Percentiles rank a stretch among this genome's conserved stretches.
These are phyloP conservation scores for Licmophora abbreviata DNA, from an alignment of 108 stramenopile genomes.

Conservation along the genomic window DNA sequence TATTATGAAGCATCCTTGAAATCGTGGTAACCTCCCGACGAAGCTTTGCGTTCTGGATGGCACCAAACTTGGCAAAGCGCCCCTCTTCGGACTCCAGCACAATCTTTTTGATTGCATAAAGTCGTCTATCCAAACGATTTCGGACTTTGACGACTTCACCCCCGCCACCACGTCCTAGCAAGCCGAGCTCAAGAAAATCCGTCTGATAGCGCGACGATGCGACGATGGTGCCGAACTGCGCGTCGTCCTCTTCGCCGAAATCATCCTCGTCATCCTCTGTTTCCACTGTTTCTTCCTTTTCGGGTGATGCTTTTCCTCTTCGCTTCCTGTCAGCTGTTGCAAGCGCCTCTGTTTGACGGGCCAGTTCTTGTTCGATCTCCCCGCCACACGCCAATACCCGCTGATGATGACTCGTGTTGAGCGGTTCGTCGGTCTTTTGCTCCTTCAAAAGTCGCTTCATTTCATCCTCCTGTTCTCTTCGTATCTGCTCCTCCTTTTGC, in stretches of 20 bases:
- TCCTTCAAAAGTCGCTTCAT: slow-evolving; percentile 5
- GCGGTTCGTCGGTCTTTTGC: too few relatives aligned
- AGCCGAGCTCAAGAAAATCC: slow-evolving; percentile 74
- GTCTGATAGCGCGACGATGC: slow-evolving; percentile 40
- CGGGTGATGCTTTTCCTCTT: slow-evolving; percentile 7
- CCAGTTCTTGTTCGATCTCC: slow-evolving; percentile 36
- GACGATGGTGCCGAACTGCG: slow-evolving; percentile 3
- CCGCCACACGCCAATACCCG: slow-evolving; percentile 8
- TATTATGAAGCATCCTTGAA: slow-evolving; percentile 72
- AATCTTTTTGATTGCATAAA: slow-evolving; percentile 77
- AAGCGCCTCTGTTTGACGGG: slow-evolving; percentile 35
- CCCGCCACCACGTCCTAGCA: slow-evolving; percentile 74
- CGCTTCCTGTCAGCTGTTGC: slow-evolving; percentile 22
- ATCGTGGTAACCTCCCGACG: slow-evolving; percentile 77
- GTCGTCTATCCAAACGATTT: slow-evolving; percentile 69
- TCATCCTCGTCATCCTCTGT: slow-evolving; percentile 26
- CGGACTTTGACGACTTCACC: slow-evolving; percentile 78
- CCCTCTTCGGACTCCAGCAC: slow-evolving; percentile 53
- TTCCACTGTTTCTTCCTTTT: slow-evolving; percentile 11
- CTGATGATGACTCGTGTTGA: neutral
- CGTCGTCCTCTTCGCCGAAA: slow-evolving; percentile 18
- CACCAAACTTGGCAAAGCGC: slow-evolving; percentile 28
- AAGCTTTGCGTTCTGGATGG: slow-evolving; percentile 64
- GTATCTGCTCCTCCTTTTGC: slow-evolving; percentile 12
- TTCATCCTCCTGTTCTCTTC: slow-evolving; percentile 17